Evolutionary conservation across 805 yeast genomes (phyloP), one percentile per base, ranked within the genome.

Genomic region (Lachancea waltii): DNA sequence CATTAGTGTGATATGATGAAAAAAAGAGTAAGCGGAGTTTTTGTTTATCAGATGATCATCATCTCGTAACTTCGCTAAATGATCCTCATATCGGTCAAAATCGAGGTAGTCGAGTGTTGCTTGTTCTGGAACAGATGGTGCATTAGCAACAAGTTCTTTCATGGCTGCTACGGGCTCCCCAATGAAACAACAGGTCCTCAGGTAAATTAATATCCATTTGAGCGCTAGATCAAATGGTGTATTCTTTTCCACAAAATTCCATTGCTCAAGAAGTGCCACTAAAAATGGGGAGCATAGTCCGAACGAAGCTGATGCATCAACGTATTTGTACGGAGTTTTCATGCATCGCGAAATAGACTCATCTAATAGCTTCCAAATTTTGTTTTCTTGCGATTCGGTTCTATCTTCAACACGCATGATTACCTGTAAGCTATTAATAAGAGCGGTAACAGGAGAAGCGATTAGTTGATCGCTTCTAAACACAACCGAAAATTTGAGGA

Each of bases 321-420:
- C 71, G 49, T 87, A 90, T 53, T 84, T 86, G 62, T 82, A 92
- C 0, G 97, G 97, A 0, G 86, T 62, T 44, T 75, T 71, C 25
- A 81, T 71, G 44, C 80, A 70, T 45, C 96, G 71, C 1, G 85
- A 68, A 21, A 86, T 69, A 0, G 85, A 65, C 56, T 89, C 92
- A 53, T 90, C 95, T 5, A 90, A 45, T 21, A 85, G 56, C 8
- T 63, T 64, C 81, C 85, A 81, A 2, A 86, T 53, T 26, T 64
- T 62, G 1, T 49, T 51, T 20, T 56, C 22, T 25, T 53, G 50
- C 5, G 33, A 35, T 1, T 15, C 16, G 7, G 43, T 42, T 3
- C 42, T 39, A 4, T 38, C 46, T 3, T 30, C 22, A 3, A 32
- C 47, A 1, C 48, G 46, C 1, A 42, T 38, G 3, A 54, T 24